phyloP scores from a whole-genome alignment of 2,329 filamentous ascomycete genomes.

The Huntiella omanensis region DNA sequence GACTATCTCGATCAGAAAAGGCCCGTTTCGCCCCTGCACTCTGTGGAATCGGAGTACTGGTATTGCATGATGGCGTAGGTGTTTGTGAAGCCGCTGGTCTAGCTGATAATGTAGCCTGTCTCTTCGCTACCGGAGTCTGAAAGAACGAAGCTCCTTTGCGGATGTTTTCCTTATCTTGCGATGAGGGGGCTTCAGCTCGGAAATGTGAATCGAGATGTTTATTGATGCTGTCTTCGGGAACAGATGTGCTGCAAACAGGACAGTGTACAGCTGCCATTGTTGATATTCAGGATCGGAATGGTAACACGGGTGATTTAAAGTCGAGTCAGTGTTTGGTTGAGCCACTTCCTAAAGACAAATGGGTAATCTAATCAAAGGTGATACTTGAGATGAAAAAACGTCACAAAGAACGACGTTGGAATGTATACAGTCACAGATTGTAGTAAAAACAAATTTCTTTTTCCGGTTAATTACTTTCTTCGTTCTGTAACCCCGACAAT shows the following conservation, averaged over 20 bases:
- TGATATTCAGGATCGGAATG: background rate
- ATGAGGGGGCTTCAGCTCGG: conserved; percentile 19
- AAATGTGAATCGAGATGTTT: conserved; percentile 71
- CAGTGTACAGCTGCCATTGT: conserved; percentile 40
- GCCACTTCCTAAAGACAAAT: background rate
- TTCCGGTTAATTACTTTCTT: background rate
- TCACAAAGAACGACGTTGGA: too few species aligned
- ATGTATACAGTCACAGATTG: background rate
- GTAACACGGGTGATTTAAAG: background rate
- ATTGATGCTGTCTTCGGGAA: conserved; percentile 64
- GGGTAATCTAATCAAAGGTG: too few species aligned
- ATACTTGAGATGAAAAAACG: too few species aligned
- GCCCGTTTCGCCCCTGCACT: background rate
- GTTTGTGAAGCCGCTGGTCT: background rate
- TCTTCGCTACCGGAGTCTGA: conserved; percentile 39
- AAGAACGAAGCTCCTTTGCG: conserved; percentile 32
- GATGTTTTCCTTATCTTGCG: background rate
- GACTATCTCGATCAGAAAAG: background rate
- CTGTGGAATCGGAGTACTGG: conserved; percentile 19
- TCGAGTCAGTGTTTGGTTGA: background rate
- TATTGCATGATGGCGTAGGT: background rate
- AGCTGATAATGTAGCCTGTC: conserved; percentile 21
- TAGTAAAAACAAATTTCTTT: background rate
- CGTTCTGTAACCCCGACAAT: background rate
- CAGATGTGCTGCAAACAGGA: conserved; percentile 60